Evolutionary conservation across 2,329 filamentous ascomycete genomes (phyloP), one percentile per base, ranked within the genome.

Genomic region (Xylaria multiplex): DNA sequence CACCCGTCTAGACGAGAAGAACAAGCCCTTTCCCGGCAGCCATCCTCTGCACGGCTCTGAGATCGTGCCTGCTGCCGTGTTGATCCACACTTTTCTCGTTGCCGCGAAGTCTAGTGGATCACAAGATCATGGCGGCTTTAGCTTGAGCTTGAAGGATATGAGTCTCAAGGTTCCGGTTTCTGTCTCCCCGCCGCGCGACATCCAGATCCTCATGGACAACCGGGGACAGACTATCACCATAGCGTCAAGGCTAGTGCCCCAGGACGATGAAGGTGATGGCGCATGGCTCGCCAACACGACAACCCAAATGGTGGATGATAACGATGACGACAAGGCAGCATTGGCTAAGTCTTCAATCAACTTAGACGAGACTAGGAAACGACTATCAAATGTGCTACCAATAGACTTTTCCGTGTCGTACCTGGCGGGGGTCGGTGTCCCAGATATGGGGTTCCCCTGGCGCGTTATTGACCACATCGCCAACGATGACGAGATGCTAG

Each of bases 1-100:
- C 16, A 57, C 54, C 32, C 54, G 35, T 40, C 43, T 57, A 35
- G 54, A 57, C 6, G 54, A 57, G 37, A 43, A 42, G 54, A 59
- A 59, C 40, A 59, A 49, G 56, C 56, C 56, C 27, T 46, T 35
- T 13, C 56, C 56, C 16, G 37, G 43, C 6, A 48, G 27, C 6
- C 49, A 52, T 13, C 49, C 49, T 32, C 49, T 52, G 27, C 49
- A 52, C 24, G 49, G 49, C 24, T 32, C 49, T 3, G 49, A 52
- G 30, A 52, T 52, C 30, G 49, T 52, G 13, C 49, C 49, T 8
- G 49, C 49, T 3, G 24, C 49, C 6, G 30, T 52, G 11, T 19
- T 52, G 24, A 35, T 52, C 19, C 5, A 52, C 19, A 52, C 49
- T n/a, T 52, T 52, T 32, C 30, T 42, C 35, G 24, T 24, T 30